Evolutionary conservation across 345 rosid genomes (phyloP).

Genomic region (Theobroma cacao): DNA sequence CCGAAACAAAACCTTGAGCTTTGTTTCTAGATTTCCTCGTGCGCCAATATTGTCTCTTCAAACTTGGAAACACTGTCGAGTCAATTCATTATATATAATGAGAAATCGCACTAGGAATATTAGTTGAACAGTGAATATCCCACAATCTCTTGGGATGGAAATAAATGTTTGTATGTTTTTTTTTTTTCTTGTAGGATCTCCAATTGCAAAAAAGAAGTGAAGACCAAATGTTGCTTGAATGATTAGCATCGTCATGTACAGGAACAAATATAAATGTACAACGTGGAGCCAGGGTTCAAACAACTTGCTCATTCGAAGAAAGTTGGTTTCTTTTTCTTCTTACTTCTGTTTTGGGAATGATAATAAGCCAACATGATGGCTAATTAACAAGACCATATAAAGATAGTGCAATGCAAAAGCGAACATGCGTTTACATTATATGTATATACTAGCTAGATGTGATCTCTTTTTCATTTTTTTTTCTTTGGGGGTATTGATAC

Average conservation of each 20-base stretch:
- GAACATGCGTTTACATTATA: no score
- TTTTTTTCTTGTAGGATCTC: background rate
- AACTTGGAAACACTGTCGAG: slow-evolving; percentile 1
- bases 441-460: no score
- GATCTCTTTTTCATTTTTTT: background rate
- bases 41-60: background rate
- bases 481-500: background rate
- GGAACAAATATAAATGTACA: background rate
- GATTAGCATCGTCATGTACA: slow-evolving; percentile 8
- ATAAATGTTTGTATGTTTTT: background rate
- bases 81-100: background rate
- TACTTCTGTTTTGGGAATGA: background rate
- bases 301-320: background rate
- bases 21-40: background rate
- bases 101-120: background rate
- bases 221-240: slow-evolving; percentile 13
- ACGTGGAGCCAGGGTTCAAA: background rate
- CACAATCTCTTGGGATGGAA: background rate
- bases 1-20: background rate
- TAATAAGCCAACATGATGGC: background rate
- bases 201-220: background rate
- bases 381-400: background rate
- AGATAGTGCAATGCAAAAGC: no score
- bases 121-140: background rate
- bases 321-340: background rate